These are phyloP conservation scores for Cyphellophora attinorum DNA, from an alignment of 2,329 filamentous ascomycete species.

Conservation along the genomic window DNA sequence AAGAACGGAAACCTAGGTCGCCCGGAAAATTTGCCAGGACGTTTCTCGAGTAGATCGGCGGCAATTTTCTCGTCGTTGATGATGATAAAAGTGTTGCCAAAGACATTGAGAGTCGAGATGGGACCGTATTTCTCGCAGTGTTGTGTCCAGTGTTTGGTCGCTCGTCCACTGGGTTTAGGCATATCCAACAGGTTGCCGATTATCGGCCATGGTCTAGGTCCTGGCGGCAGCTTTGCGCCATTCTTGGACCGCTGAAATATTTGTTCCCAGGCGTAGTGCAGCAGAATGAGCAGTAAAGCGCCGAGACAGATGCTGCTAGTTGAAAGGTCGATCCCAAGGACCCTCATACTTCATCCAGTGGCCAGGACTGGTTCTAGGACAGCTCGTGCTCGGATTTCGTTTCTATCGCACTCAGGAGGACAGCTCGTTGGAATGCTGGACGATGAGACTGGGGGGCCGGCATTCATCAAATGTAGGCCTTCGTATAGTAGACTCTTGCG, in stretches of 20 bases:
- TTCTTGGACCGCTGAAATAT: not conserved
- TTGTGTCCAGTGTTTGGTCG: not conserved
- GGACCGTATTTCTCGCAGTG: constrained; percentile 24
- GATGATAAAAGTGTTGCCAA: too few species aligned
- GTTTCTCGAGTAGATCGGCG: too few species aligned
- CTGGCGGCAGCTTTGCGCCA: constrained; percentile 33
- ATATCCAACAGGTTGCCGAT: constrained; percentile 43
- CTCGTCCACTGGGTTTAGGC: constrained; percentile 23
- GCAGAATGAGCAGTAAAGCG: not conserved
- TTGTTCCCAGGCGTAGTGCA: not conserved
- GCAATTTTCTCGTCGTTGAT: too few species aligned
- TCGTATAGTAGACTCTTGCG: too few species aligned
- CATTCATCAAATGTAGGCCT: too few species aligned
- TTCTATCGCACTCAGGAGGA: too few species aligned
- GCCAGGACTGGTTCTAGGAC: not conserved
- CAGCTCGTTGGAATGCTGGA: not conserved
- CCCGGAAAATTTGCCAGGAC: constrained; percentile 37
- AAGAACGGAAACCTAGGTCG: constrained; percentile 24
- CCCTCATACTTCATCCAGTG: not conserved
- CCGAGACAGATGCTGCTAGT: not conserved
- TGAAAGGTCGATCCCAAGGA: not conserved
- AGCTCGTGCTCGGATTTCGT: too few species aligned
- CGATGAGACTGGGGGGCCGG: not conserved
- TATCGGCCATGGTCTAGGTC: constrained; percentile 38
- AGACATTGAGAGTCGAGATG: too few species aligned